Base-by-base conservation (phyloP, 306 rosid species). In the Acacia confusa region DNA sequence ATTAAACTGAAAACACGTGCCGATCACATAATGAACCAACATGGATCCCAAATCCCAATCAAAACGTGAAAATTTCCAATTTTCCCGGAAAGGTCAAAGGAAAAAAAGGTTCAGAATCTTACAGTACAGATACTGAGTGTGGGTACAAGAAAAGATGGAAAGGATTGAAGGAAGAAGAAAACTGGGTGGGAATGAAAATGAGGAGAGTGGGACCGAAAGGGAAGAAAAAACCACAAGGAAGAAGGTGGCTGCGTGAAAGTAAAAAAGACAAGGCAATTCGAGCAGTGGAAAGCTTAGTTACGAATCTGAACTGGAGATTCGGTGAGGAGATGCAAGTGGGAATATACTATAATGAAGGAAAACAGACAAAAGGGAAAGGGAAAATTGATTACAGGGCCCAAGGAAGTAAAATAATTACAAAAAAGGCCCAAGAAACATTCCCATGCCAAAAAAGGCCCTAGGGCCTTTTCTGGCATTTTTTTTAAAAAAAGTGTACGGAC, bases 101-200 rank as follows among this genome's bases (percentile, higher is more conserved):
- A 2, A 34, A 34, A 32, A 68, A 55, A 32, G 14, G 63, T 28
- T 70, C 45, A 79, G 67, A 84, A 79, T 69, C 74, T 44, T 43
- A 76, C 61, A 47, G 58, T 32, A 76, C 48, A 47, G 58, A 45
- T 16, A 16, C 25, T 43, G 44, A 36, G 50, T 20, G 17, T 60
- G 17, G 45, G 9, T 43, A 19, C 2, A 7, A 53, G 77, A 20
- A 15, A 66, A 44, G 57, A 34, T n/a, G 0, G 25, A 8, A 4
- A 61, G 66, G 14, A 58, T 69, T 78, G 66, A 28, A 28, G 47
- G 45, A n/a, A 41, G 67, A 40, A 52, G 34, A 48, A 4, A 12
- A 73, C 17, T 7, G 40, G 40, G 40, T 36, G 70, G 17, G 55
- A 34, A 67, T 55, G 48, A 14, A 72, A 67, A 36, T 55, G 7